These are phyloP conservation scores for Microbotryomycetes sp. DNA, from an alignment of 1,284 basidiomycete genomes.

Conservation along the genomic window DNA sequence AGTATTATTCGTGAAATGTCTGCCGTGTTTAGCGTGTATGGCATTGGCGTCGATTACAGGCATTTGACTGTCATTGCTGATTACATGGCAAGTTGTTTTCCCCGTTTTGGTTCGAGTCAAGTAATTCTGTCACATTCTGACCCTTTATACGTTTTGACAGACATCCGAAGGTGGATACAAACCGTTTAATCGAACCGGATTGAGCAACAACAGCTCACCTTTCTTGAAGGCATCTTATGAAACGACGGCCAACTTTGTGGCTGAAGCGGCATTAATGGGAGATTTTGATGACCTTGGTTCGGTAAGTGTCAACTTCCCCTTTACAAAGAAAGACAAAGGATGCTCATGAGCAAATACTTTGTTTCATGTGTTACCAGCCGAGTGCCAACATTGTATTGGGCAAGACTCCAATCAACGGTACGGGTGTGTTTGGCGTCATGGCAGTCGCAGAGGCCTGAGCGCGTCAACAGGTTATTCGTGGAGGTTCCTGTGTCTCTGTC, in stretches of 20 bases:
- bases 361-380: not conserved
- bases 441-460: conserved; percentile 20
- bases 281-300: conserved; percentile 79
- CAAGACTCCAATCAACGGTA: conserved; percentile 72
- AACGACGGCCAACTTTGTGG: conserved; percentile 91
- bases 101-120: not conserved
- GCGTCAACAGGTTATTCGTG: too few species aligned
- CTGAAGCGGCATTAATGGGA: conserved; percentile 86
- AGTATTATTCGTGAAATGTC: conserved; percentile 64
- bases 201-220: conserved; percentile 83
- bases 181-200: conserved; percentile 94
- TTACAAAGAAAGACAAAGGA: not conserved
- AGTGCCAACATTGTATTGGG: conserved; percentile 51
- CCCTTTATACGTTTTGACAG: conserved; percentile 47
- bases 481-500: too few species aligned
- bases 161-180: conserved; percentile 96
- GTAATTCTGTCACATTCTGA: not conserved
- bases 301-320: conserved; percentile 71
- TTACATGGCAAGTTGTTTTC: conserved; percentile 72
- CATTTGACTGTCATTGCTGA: conserved; percentile 97
- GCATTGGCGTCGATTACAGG: conserved; percentile 88
- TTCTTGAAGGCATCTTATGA: conserved; percentile 96
- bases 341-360: not conserved
- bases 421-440: conserved; percentile 70
- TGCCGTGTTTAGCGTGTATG: conserved; percentile 92